A percentile compares a stretch with the other conserved stretches of the same genome.
Conservation (phyloP, 495 filamentous ascomycete genomes). For the Aspergillus ellipticus region DNA sequence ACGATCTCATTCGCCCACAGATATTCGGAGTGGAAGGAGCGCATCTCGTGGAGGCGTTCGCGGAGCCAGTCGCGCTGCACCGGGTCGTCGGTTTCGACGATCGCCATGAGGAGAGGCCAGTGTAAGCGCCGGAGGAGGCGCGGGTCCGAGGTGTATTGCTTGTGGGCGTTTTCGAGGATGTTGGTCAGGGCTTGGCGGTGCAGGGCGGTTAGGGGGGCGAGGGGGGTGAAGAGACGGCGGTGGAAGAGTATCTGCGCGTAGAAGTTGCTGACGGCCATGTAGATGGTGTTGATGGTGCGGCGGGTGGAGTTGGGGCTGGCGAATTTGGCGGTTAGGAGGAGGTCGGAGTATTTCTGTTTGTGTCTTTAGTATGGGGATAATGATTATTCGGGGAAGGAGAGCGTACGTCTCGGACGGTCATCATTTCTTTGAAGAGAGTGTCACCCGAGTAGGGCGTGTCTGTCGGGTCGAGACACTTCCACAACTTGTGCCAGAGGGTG, state of each 20-base stretch:
- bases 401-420: constrained; percentile 32
- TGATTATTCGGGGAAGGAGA: not conserved
- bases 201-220: constrained; percentile 22
- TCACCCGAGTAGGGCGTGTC: constrained; percentile 27
- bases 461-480: constrained; percentile 31
- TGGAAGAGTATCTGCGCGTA: constrained; percentile 43
- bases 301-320: constrained; percentile 31
- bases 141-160: constrained; percentile 33
- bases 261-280: constrained; percentile 44
- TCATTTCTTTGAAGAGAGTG: constrained; percentile 31
- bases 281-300: constrained; percentile 44
- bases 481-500: constrained; percentile 37
- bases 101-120: constrained; percentile 45
- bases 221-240: constrained; percentile 33
- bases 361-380: constrained; percentile 7
- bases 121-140: constrained; percentile 38
- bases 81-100: constrained; percentile 38
- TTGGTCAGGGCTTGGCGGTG: constrained; percentile 30
- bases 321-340: constrained; percentile 43
- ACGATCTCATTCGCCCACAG: constrained; percentile 32
- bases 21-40: constrained; percentile 32
- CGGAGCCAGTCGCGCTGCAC: constrained; percentile 39
- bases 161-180: constrained; percentile 38
- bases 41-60: constrained; percentile 32
- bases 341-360: constrained; percentile 35